Percentiles rank a stretch among this genome's conserved stretches.
phyloP scores from a whole-genome alignment of 768 basidiomycete genomes.

The Ramaria rubella region DNA sequence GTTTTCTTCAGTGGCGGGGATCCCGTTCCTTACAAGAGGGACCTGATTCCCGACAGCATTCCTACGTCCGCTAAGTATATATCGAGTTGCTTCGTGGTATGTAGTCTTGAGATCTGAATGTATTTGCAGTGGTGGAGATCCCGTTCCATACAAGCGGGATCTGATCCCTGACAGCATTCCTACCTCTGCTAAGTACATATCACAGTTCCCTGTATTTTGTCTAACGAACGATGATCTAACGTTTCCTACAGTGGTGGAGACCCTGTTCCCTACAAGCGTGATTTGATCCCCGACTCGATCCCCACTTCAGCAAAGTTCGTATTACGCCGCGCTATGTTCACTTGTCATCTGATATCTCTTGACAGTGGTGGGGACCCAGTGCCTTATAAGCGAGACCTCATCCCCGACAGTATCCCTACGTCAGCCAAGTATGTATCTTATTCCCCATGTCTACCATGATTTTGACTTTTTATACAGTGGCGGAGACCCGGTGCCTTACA shows the following conservation, averaged over 20 bases:
- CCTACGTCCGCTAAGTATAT: background rate
- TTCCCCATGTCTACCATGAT: background rate
- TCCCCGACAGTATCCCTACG: background rate
- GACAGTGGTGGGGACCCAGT: background rate
- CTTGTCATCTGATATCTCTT: background rate
- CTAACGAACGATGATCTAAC: background rate
- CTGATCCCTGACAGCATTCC: background rate
- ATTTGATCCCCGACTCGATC: background rate
- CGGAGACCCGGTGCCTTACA: background rate
- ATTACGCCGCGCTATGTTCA: background rate
- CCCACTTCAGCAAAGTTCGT: background rate
- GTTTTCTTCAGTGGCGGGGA: background rate
- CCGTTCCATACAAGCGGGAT: background rate
- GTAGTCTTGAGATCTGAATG: background rate
- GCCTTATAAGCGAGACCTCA: background rate
- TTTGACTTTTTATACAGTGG: background rate
- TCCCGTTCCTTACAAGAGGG: background rate
- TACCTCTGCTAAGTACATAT: conserved; percentile 1
- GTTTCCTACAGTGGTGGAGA: background rate
- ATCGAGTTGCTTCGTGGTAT: background rate
- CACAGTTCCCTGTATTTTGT: background rate
- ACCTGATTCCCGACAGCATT: background rate
- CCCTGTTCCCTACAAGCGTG: background rate
- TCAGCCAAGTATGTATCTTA: background rate
- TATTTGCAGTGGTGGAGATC: background rate